phyloP scores from a whole-genome alignment of 2,329 filamentous ascomycete species.

The Verticillium tricorpus region DNA sequence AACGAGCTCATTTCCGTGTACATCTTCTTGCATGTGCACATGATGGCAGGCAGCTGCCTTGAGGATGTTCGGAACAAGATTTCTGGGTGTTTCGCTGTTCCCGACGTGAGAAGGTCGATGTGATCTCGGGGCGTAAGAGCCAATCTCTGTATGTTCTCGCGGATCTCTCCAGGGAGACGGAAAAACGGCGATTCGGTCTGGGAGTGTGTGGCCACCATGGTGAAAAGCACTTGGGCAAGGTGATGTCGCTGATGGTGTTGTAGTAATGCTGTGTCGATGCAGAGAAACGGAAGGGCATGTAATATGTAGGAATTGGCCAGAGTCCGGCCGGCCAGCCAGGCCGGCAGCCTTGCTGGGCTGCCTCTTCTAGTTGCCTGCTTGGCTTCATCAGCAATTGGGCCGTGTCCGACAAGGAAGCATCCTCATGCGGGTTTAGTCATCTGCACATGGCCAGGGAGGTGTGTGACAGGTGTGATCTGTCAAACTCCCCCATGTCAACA shows the following conservation, averaged over 20 bases:
- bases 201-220: neutral
- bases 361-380: too few species aligned
- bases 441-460: too few species aligned
- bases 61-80: neutral
- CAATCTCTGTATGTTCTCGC: neutral
- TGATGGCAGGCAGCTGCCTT: neutral
- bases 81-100: neutral
- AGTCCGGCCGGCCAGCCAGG: too few species aligned
- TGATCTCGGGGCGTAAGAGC: neutral
- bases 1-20: neutral
- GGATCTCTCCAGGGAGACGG: neutral
- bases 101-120: neutral
- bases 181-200: neutral
- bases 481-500: too few species aligned
- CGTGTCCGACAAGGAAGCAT: too few species aligned
- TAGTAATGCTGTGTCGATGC: too few species aligned
- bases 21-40: conserved; percentile 1
- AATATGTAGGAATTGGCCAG: too few species aligned
- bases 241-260: neutral
- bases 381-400: too few species aligned
- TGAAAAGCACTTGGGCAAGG: neutral
- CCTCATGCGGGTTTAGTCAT: too few species aligned
- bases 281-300: too few species aligned
- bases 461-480: too few species aligned
- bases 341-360: too few species aligned